Conservation (phyloP, 768 basidiomycete genomes). For the Mycena kentingensis region DNA sequence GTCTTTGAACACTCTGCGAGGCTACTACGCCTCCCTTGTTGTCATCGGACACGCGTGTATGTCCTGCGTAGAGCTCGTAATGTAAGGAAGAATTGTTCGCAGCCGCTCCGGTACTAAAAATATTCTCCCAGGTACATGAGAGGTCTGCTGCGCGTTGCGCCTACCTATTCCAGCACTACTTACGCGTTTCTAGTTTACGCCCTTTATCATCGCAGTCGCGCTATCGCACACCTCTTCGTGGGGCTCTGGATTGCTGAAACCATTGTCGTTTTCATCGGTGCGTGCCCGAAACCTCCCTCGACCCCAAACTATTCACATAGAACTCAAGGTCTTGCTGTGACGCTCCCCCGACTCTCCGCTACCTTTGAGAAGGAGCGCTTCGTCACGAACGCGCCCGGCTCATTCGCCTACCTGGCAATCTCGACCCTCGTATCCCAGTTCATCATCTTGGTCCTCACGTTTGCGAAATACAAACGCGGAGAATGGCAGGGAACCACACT, state of each 20-base stretch:
- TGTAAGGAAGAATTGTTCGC: conserved; percentile 18
- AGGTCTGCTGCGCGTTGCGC: no score
- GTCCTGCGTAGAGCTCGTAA: conserved; percentile 19
- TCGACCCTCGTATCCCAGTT: conserved; percentile 13
- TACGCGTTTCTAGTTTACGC: conserved; percentile 10
- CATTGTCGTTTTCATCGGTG: conserved; percentile 5
- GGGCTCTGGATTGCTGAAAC: conserved; percentile 9
- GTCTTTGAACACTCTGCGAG: conserved; percentile 6
- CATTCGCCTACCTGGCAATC: conserved; percentile 15
- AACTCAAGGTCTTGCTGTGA: conserved; percentile 8
- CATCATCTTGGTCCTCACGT: conserved; percentile 11
- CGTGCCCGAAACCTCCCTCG: background rate
- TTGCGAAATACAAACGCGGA: conserved; percentile 7
- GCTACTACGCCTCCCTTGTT: conserved; percentile 15
- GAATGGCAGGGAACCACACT: conserved; percentile 17
- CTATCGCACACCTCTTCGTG: conserved; percentile 4
- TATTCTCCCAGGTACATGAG: no score
- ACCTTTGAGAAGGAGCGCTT: conserved; percentile 5
- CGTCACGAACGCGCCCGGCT: conserved; percentile 3
- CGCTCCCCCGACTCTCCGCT: conserved; percentile 8
- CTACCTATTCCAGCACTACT: no score
- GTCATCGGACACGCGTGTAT: conserved; percentile 16
- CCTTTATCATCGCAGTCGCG: conserved; percentile 13
- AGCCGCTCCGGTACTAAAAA: background rate
- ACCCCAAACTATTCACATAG: background rate